Percentiles rank a stretch among this genome's conserved stretches.
phyloP scores from a whole-genome alignment of 225 moss, liverwort and hornwort genomes.

The Anthoceros angustus region DNA sequence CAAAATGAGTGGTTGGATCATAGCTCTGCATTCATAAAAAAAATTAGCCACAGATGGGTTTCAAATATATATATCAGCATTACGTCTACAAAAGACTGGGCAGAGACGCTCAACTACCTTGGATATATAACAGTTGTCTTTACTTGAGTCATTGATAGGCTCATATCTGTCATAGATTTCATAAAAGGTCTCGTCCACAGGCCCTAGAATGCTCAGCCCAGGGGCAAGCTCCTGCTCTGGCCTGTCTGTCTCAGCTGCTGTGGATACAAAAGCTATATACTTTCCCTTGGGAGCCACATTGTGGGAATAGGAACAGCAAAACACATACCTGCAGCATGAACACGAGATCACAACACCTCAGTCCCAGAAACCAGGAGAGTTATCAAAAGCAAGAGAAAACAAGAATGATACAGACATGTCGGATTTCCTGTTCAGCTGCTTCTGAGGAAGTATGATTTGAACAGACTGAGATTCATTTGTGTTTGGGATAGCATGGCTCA shows the following conservation, averaged over 20 bases:
- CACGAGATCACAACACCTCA: too few species aligned
- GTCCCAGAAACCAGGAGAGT: too few species aligned
- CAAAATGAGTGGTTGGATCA: slow-evolving; percentile 89
- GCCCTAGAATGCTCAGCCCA: slow-evolving; percentile 79
- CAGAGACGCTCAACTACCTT: slow-evolving; percentile 29
- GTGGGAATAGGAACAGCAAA: slow-evolving; percentile 94
- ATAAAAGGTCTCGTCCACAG: slow-evolving; percentile 63
- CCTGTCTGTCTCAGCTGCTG: slow-evolving; percentile 72
- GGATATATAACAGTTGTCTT: slow-evolving; percentile 82
- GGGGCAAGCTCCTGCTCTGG: slow-evolving; percentile 72
- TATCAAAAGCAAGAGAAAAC: neutral
- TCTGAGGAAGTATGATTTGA: slow-evolving; percentile 84
- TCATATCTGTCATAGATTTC: slow-evolving; percentile 81
- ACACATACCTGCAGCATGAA: slow-evolving; percentile 56
- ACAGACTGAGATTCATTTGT: slow-evolving; percentile 69
- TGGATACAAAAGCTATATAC: slow-evolving; percentile 89
- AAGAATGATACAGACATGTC: slow-evolving; percentile 49
- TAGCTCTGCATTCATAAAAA: slow-evolving; percentile 54
- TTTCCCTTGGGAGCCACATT: slow-evolving; percentile 90
- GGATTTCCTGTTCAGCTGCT: slow-evolving; percentile 78
- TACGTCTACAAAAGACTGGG: neutral
- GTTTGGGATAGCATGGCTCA: slow-evolving; percentile 88
- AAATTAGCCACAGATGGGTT: too few species aligned
- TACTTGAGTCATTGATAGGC: slow-evolving; percentile 70
- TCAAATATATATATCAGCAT: too few species aligned